Base-by-base conservation (phyloP, 2,329 filamentous ascomycete species). In the Massarina eburnea region DNA sequence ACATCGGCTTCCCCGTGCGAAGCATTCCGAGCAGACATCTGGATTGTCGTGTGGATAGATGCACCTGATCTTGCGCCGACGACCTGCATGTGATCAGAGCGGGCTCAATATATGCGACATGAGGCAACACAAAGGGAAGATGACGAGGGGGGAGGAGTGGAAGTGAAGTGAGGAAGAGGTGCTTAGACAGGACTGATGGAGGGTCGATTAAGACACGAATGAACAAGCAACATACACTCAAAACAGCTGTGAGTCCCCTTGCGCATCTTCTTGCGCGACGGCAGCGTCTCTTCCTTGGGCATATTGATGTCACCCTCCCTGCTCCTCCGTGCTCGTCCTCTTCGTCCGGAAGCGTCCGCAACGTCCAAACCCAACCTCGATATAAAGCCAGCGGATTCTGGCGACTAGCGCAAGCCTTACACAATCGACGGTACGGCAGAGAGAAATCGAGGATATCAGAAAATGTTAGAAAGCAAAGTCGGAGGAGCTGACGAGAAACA, bases 31-130 rank as follows among this genome's bases (percentile, higher is more conserved):
- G 56, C 75, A 79, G 41, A 68, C 58, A 19, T 67, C 58, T 10
- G 67, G 64, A 39, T 67, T 71, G 29, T 68, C 67, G n/a, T 63
- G 48, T 20, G 64, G 62, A 45, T 69, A 76, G 41, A 75, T 71
- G 58, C 77, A 80, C 41, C 71, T 70, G 21, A 78, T 75, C 61
- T 78, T 79, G 40, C 76, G 73, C 29, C 76, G 71, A 32, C 75
- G 72, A 46, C 77, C 78, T 70, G 41, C 26, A 33, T 19, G 37
- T 15, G 7, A 54, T 71, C 50, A 70, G 66, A 56, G 19, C 34
- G 27, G 20, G 8, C 17, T 33, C 19, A 19, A 37, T 12, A 41
- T 5, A 42, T 34, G 17, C 18, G 15, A 30, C 17, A 26, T 22
- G 26, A 39, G 14, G n/a, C 15, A 24, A 24, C 20, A 21, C 21